Percentiles rank a stretch among this genome's conserved stretches.
Evolutionary conservation across 2,329 filamentous ascomycete species (phyloP).

Genomic region (Pseudocercospora crystallina): DNA sequence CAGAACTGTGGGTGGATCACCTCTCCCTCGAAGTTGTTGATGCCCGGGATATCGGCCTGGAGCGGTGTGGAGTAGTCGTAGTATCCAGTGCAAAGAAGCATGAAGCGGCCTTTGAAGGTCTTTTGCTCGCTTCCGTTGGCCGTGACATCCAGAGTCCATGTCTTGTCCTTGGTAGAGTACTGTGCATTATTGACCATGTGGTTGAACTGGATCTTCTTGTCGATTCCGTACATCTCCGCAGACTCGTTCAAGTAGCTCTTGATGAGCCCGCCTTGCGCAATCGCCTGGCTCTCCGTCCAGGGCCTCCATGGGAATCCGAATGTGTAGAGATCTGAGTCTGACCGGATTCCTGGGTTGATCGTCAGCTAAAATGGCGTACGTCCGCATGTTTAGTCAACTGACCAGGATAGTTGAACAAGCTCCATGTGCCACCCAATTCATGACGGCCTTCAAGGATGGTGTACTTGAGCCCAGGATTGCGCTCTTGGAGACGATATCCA

Average conservation of each 20-base stretch:
- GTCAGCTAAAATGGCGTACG: not conserved
- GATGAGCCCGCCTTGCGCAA: constrained; percentile 48
- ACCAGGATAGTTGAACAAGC: constrained; percentile 69
- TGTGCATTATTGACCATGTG: constrained; percentile 44
- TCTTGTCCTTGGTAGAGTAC: constrained; percentile 51
- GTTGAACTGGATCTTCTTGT: constrained; percentile 46
- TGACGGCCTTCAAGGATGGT: constrained; percentile 67
- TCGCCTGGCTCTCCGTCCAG: constrained; percentile 56
- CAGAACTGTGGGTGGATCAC: constrained; percentile 74
- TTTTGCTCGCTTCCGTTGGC: constrained; percentile 38
- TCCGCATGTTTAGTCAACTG: not conserved
- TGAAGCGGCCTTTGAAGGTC: constrained; percentile 46
- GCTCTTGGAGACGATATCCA: constrained; percentile 58
- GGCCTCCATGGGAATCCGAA: constrained; percentile 67
- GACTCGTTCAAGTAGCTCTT: constrained; percentile 46
- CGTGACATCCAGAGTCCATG: constrained; percentile 45
- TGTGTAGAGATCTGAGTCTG: constrained; percentile 51
- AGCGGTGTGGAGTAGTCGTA: constrained; percentile 70
- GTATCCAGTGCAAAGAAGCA: constrained; percentile 66
- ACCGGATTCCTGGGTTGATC: constrained; percentile 51
- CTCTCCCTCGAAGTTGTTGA: constrained; percentile 64
- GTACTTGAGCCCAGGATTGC: constrained; percentile 57
- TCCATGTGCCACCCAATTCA: constrained; percentile 74
- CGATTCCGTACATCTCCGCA: constrained; percentile 45
- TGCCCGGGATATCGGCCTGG: constrained; percentile 61